Evolutionary conservation across 73 alveolate genomes (phyloP), one percentile per base, ranked within the genome.

Genomic region (Paramecium biaurelia): DNA sequence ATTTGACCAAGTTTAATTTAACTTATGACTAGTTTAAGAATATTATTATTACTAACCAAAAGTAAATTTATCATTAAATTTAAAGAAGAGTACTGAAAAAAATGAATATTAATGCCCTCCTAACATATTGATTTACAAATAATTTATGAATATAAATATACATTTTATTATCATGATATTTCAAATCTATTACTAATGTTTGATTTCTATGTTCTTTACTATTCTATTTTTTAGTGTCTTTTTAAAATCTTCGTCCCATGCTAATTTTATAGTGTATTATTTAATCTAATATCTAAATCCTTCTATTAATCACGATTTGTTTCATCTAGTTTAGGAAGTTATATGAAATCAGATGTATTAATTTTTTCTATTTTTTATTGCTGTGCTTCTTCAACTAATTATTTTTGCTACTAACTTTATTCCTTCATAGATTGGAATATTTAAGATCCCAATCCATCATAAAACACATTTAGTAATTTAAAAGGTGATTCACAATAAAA

Each of bases 291-390:
- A 32, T 72, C 86, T 5, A 72, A 18, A 11, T 72, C 58, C 1
- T 72, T 72, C 8, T 72, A 2, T 72, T 67, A 67, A 30, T 72
- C 56, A 10, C 26, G 23, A 30, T 10, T n/a, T 11, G 53, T 0
- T 72, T 72, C 86, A 15, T 72, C 86, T 15, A 72, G 10, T 79
- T 45, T 79, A 23, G 90, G 90, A 23, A 79, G 56, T 43, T 47
- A 9, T 5, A 79, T 79, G 47, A 43, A 79, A 79, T 79, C 90
- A 0, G 45, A 14, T 11, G 90, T 79, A 30, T 21, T 42, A 7
- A 79, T 41, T 24, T 47, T 79, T 14, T 43, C 15, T 42, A 79
- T 41, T 79, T 45, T 43, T 79, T 79, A 79, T 47, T 79, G 74
- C 10, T 38, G 26, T 43, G 20, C 1, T 42, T 38, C 56, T 72